A percentile compares a stretch with the other conserved stretches of the same genome.
phyloP scores from a whole-genome alignment of 768 basidiomycete species.

The Pleurotus tuoliensis region DNA sequence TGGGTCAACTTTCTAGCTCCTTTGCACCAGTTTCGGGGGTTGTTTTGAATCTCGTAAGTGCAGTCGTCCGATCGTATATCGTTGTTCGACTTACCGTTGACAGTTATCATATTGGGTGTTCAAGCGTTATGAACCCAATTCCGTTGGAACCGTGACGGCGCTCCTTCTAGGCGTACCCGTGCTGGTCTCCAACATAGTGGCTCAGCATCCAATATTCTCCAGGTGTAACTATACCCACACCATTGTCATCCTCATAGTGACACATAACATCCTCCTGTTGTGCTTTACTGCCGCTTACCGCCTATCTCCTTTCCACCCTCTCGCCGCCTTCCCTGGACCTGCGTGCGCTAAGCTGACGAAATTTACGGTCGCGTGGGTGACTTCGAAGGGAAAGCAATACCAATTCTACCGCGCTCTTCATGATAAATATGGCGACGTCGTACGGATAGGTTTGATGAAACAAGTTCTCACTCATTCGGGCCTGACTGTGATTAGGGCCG shows the following conservation, averaged over 20 bases:
- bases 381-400: constrained; percentile 36
- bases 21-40: background rate
- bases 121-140: constrained; percentile 31
- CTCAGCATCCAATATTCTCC: constrained; percentile 12
- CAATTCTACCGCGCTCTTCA: constrained; percentile 41
- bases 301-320: constrained; percentile 34
- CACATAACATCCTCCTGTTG: constrained; percentile 4
- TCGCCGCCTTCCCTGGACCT: constrained; percentile 34
- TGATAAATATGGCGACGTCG: constrained; percentile 45
- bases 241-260: background rate
- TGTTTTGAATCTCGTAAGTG: background rate
- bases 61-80: background rate
- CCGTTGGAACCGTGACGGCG: constrained; percentile 17
- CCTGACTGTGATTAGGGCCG: constrained; percentile 34
- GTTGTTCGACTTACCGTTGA: background rate
- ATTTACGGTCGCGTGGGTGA: constrained; percentile 30
- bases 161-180: constrained; percentile 27
- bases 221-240: background rate
- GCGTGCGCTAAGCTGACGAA: constrained; percentile 25
- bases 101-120: constrained; percentile 28
- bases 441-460: constrained; percentile 44
- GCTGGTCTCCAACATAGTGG: constrained; percentile 17
- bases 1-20: background rate
- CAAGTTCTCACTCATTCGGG: constrained; percentile 9
- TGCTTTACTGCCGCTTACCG: constrained; percentile 29